These are phyloP conservation scores for Candida adriatica DNA, from an alignment of 805 yeast species.

Conservation along the genomic window DNA sequence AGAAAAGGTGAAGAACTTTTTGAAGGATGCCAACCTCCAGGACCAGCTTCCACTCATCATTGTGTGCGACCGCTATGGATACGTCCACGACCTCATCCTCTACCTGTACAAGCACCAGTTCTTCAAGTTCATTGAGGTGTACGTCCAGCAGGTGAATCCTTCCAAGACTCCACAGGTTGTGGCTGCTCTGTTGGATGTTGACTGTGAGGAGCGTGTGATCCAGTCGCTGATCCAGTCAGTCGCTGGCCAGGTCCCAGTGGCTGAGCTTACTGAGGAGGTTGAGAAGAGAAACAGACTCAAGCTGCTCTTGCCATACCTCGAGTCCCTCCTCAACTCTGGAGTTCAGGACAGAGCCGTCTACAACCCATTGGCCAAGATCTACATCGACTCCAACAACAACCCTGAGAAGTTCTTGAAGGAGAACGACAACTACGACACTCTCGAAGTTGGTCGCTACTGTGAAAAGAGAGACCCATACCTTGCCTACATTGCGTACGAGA, in stretches of 20 bases:
- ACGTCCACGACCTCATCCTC: constrained; percentile 87
- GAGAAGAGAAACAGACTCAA: constrained; percentile 95
- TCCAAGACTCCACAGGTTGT: constrained; percentile 93
- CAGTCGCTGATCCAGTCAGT: constrained; percentile 77
- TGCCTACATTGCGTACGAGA: constrained; percentile 95
- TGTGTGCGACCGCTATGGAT: constrained; percentile 89
- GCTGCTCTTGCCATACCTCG: constrained; percentile 86
- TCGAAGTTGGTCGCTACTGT: constrained; percentile 95
- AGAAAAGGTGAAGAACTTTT: constrained; percentile 93
- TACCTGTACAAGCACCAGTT: constrained; percentile 93
- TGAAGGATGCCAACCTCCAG: constrained; percentile 88
- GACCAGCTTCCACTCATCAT: constrained; percentile 95
- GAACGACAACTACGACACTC: constrained; percentile 84
- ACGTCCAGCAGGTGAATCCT: constrained; percentile 96
- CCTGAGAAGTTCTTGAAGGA: constrained; percentile 96
- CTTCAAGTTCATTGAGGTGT: constrained; percentile 94
- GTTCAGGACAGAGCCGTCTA: constrained; percentile 84
- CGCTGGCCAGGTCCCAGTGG: constrained; percentile 90
- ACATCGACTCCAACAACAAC: constrained; percentile 94
- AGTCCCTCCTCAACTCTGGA: constrained; percentile 78
- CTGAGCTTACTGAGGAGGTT: constrained; percentile 84
- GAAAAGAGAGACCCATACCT: constrained; percentile 98
- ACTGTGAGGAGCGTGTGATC: constrained; percentile 88
- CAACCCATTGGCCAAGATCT: constrained; percentile 94
- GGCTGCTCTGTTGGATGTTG: constrained; percentile 94